Conservation (phyloP, 2,329 filamentous ascomycete species). For the Lecanosticta acicola region DNA sequence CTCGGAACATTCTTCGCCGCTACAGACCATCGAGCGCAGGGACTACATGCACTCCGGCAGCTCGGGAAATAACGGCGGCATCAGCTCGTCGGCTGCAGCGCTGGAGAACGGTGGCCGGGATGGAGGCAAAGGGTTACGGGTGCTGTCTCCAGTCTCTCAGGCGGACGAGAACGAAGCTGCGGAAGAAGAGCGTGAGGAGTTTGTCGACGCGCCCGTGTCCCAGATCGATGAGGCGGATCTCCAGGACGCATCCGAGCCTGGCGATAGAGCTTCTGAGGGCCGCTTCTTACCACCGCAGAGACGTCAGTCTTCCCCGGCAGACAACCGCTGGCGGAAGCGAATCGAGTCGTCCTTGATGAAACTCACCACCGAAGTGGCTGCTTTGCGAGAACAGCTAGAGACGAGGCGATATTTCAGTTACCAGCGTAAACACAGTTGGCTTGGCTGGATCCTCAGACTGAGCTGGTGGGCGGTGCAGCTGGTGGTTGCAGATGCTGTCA, state of each 20-base stretch:
- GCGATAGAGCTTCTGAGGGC: conserved; percentile 9
- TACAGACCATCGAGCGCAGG: conserved; percentile 31
- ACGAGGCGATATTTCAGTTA: conserved; percentile 65
- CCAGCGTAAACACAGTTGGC: conserved; percentile 58
- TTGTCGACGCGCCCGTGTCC: conserved; percentile 45
- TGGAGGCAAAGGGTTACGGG: conserved; percentile 36
- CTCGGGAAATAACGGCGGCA: conserved; percentile 21
- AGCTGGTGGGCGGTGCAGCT: conserved; percentile 68
- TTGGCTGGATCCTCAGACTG: conserved; percentile 66
- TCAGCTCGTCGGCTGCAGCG: conserved; percentile 26
- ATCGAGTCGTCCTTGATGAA: conserved; percentile 83
- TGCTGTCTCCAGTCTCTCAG: conserved; percentile 82
- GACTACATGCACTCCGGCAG: conserved; percentile 28
- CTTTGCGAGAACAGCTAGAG: conserved; percentile 83
- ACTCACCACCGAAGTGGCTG: conserved; percentile 87
- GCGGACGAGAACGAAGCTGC: conserved; percentile 39
- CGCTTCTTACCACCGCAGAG: conserved; percentile 13
- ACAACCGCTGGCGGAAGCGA: conserved; percentile 67
- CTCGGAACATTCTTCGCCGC: conserved; percentile 28
- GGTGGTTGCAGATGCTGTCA: conserved; percentile 62
- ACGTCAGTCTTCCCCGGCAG: conserved; percentile 22
- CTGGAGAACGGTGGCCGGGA: conserved; percentile 17
- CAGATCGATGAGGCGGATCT: conserved; percentile 37
- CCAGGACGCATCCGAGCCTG: conserved; percentile 16
- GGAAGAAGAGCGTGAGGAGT: conserved; percentile 41